Evolutionary conservation across 352 stramenopile genomes (phyloP).

Genomic region (Phytophthora fragariaefolia): DNA sequence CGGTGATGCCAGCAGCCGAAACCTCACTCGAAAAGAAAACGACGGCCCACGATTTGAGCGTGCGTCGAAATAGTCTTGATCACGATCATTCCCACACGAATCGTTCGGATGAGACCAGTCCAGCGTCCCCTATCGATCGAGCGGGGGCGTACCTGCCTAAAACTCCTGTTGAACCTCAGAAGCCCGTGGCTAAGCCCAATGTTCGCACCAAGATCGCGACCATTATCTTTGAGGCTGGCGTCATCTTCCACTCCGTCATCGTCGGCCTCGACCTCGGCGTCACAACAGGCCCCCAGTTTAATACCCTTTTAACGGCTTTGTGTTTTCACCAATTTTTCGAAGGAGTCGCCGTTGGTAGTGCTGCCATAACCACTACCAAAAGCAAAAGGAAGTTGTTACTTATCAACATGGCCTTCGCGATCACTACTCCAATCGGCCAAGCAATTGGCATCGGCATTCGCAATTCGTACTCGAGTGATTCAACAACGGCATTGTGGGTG

Average conservation of each 20-base stretch:
- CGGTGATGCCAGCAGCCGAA: background rate
- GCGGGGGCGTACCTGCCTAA: background rate
- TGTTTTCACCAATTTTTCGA: constrained; percentile 86
- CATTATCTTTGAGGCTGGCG: constrained; percentile 61
- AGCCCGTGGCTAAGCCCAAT: background rate
- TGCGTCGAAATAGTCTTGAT: constrained; percentile 37
- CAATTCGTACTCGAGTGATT: constrained; percentile 59
- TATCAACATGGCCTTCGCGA: constrained; percentile 53
- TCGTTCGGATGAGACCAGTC: background rate
- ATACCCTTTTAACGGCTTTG: constrained; percentile 65
- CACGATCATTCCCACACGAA: background rate
- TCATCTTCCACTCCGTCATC: constrained; percentile 76
- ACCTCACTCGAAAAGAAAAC: background rate
- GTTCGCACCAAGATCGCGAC: constrained; percentile 48
- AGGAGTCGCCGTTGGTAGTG: constrained; percentile 60
- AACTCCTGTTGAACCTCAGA: background rate
- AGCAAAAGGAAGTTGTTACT: constrained; percentile 46
- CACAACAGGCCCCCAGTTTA: constrained; percentile 49
- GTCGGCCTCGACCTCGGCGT: constrained; percentile 74
- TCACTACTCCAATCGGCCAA: constrained; percentile 68
- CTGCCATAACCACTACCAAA: constrained; percentile 42
- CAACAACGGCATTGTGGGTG: constrained; percentile 57
- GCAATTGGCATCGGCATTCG: constrained; percentile 62
- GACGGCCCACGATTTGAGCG: background rate
- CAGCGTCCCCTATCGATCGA: background rate